Evolutionary conservation across 495 filamentous ascomycete species (phyloP), one percentile per base, ranked within the genome.

Genomic region (Penicillium bovifimosum): DNA sequence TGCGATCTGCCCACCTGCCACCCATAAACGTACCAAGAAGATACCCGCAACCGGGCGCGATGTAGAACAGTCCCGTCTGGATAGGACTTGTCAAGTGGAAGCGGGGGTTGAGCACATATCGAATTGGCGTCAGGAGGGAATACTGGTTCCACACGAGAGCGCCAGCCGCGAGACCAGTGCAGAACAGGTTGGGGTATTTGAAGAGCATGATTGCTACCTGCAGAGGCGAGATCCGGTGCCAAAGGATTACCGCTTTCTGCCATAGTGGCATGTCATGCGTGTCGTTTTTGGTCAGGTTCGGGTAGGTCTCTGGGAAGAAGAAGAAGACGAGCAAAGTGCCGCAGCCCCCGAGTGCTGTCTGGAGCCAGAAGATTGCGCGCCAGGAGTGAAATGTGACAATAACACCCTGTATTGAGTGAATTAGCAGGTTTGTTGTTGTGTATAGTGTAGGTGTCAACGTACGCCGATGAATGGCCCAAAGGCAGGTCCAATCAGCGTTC

Each of bases 141-240:
- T 88, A 90, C 75, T 86, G 84, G 56, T 86, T 87, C 83, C 82
- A 88, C 44, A 88, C 80, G 1, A 87, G 73, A 26, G 79, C 74
- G 1, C 77, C 76, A 16, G 79, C 80, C 1, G 83, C 82, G 0
- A 88, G 53, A 6, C 77, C 81, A 0, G 79, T 79, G 48, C 82
- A 74, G 43, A 85, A 69, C 10, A 88, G 71, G 59, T 87, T 89
- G 0, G 84, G 85, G 53, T 86, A 87, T 27, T 75, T 63, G 65
- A 81, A 81, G 35, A 68, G 54, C 6, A 86, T 70, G 20, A 69
- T 54, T 9, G 84, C 57, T 9, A 88, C 80, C 13, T 82, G 77
- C 60, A 77, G 64, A 0, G 86, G 86, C 44, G 84, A 86, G 28
- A 81, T 69, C 69, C 84, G 80, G 13, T 70, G 57, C 70, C 79